Percentiles rank a stretch among this genome's conserved stretches.
phyloP scores from a whole-genome alignment of 2,329 filamentous ascomycete genomes.

The Scedosporium boydii region DNA sequence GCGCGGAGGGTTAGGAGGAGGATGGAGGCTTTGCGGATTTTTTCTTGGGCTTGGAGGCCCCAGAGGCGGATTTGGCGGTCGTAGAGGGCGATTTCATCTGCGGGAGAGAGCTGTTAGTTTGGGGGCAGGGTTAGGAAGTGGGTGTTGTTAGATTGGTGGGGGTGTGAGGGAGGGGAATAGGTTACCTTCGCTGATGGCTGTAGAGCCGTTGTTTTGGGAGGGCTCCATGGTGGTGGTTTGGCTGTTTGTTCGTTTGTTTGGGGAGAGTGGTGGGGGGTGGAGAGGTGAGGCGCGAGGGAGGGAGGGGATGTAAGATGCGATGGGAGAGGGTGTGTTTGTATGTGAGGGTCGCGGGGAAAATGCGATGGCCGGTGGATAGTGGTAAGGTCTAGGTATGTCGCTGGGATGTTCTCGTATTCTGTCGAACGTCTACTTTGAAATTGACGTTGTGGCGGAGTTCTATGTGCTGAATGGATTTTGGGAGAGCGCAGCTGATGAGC shows the following conservation, averaged over 20 bases:
- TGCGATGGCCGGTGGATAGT: background rate
- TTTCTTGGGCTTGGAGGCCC: conserved; percentile 92
- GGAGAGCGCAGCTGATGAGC: too few relatives aligned
- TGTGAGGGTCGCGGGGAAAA: background rate
- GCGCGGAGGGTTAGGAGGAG: conserved; percentile 82
- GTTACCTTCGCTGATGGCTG: conserved; percentile 24
- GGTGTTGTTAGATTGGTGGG: background rate
- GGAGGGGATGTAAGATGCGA: background rate
- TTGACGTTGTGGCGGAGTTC: too few relatives aligned
- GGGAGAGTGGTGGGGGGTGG: background rate
- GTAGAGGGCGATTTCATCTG: conserved; percentile 94
- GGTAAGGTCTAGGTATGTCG: too few relatives aligned
- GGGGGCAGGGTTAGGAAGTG: background rate
- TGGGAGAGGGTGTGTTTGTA: background rate
- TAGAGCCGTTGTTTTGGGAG: background rate
- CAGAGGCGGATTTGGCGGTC: conserved; percentile 95
- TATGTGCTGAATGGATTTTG: too few relatives aligned
- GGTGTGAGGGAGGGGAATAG: background rate
- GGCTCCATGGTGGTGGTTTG: background rate
- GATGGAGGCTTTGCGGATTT: conserved; percentile 81
- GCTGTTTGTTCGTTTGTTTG: background rate
- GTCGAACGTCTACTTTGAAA: too few relatives aligned
- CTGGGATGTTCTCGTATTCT: too few relatives aligned
- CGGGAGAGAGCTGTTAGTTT: background rate
- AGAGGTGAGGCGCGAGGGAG: background rate